A percentile compares a stretch with the other conserved stretches of the same genome.
Conservation (phyloP, 768 basidiomycete genomes). For the Calvatia gigantea region DNA sequence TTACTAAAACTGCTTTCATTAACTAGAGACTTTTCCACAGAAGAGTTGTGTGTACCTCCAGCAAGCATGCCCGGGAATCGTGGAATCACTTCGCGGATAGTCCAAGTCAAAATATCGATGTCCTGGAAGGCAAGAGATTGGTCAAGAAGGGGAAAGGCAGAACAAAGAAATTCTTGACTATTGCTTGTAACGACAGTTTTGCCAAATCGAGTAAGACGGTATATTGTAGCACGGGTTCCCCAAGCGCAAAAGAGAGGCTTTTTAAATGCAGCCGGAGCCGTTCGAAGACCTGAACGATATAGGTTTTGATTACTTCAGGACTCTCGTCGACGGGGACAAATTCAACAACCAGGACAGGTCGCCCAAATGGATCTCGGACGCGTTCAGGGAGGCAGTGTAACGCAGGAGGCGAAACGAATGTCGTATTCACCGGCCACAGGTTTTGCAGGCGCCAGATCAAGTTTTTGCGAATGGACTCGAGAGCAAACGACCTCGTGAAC, state of each 20-base stretch:
- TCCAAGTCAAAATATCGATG: constrained; percentile 62
- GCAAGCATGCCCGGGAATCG: constrained; percentile 75
- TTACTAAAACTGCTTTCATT: constrained; percentile 50
- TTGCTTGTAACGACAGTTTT: constrained; percentile 48
- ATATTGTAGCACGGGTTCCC: constrained; percentile 57
- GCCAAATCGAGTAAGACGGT: constrained; percentile 64
- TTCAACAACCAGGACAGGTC: constrained; percentile 60
- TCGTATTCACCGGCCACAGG: constrained; percentile 31
- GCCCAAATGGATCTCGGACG: constrained; percentile 57
- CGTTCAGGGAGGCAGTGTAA: constrained; percentile 53
- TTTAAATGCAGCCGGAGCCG: constrained; percentile 54
- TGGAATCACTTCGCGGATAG: constrained; percentile 61
- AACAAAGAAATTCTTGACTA: constrained; percentile 39
- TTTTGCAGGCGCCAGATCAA: constrained; percentile 55
- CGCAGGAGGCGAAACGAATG: constrained; percentile 27
- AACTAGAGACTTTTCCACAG: background rate
- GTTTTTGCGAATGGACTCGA: constrained; percentile 54
- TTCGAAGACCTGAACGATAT: constrained; percentile 51
- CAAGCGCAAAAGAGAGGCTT: constrained; percentile 35
- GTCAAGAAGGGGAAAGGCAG: background rate
- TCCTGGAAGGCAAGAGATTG: constrained; percentile 33
- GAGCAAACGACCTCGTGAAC: constrained; percentile 58
- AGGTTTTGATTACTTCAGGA: constrained; percentile 35
- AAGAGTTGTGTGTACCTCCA: constrained; percentile 45
- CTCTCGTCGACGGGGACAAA: constrained; percentile 37